These are phyloP conservation scores for Vaccinium macrocarpon DNA, from an alignment of 148 eudicot species.

Conservation along the genomic window DNA sequence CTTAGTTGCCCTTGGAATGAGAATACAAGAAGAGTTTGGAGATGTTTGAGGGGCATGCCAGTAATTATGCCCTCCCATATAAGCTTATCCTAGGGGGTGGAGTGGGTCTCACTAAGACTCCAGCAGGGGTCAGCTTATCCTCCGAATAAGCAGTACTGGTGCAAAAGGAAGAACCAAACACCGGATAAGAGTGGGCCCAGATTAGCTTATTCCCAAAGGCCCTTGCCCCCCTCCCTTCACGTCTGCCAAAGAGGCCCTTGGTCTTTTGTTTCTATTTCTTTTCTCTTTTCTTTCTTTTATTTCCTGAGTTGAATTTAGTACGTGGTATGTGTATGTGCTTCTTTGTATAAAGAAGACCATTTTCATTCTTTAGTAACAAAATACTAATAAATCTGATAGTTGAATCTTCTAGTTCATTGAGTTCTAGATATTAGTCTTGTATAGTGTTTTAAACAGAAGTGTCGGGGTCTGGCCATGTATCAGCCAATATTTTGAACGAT, in stretches of 20 bases:
- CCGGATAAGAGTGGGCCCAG: no score
- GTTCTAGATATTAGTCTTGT: background rate
- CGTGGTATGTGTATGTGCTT: background rate
- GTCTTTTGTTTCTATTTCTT: background rate
- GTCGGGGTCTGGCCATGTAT: background rate
- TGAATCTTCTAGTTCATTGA: background rate
- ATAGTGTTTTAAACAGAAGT: background rate
- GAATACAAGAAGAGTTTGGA: no score
- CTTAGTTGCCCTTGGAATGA: no score
- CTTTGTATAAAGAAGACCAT: background rate
- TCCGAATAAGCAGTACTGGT: no score
- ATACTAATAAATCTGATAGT: background rate
- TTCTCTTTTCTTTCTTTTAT: background rate
- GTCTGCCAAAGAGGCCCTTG: background rate
- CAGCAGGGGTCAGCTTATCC: no score
- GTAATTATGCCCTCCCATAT: no score
- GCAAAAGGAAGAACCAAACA: no score
- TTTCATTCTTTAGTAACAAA: background rate
- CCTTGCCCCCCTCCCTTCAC: no score
- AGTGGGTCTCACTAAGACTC: no score
- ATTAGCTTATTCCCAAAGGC: no score
- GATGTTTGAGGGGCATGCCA: no score
- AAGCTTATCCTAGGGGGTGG: no score
- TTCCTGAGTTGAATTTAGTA: background rate
- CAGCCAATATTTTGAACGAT: background rate